Evolutionary conservation across 345 rosid genomes (phyloP), one percentile per base, ranked within the genome.

Genomic region (Brassica incana): DNA sequence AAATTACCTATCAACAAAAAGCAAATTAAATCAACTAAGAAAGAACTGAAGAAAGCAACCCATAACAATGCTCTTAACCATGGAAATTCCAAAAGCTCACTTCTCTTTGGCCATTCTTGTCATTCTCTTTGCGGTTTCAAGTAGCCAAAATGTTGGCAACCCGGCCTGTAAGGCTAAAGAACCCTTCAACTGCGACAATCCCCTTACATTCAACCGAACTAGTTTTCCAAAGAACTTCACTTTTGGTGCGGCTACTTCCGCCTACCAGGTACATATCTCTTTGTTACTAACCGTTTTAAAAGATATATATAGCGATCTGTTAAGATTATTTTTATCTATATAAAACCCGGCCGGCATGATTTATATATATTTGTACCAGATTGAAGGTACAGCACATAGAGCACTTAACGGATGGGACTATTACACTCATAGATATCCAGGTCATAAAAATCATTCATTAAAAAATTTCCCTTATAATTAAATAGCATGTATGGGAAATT

Each of bases 381-480:
- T 63, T 6, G 67, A 63, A 63, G 67, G 67, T 63, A 40, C 67
- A 5, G 67, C 67, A 63, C 67, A 63, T n/a, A 63, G 67, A 30
- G 67, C 67, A 63, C 11, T 63, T 14, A 63, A 63, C 20, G 67
- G 38, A n/a, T 30, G 67, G 67, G 67, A 63, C 18, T 63, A 63
- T 30, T 63, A 2, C n/a, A 63, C 67, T 30, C 67, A 63, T 14
- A 32, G 67, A 63, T 63, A 63, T 63, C 67, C 67, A 63, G 18
- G 67, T 62, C 15, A 50, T 5, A 50, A 50, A 5, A 14, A 45
- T 50, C 8, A 54, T 6, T 15, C 5, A 54, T 6, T 15, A 54
- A 54, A 15, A 5, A 6, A 54, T 27, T 0, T 4, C 60, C 60
- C 60, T 9, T 15, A 16, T 2, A 54, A 52, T 52, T 52, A 52